A percentile compares a stretch with the other conserved stretches of the same genome.
Conservation (phyloP, 495 filamentous ascomycete genomes). For the Xylaria bambusicola region DNA sequence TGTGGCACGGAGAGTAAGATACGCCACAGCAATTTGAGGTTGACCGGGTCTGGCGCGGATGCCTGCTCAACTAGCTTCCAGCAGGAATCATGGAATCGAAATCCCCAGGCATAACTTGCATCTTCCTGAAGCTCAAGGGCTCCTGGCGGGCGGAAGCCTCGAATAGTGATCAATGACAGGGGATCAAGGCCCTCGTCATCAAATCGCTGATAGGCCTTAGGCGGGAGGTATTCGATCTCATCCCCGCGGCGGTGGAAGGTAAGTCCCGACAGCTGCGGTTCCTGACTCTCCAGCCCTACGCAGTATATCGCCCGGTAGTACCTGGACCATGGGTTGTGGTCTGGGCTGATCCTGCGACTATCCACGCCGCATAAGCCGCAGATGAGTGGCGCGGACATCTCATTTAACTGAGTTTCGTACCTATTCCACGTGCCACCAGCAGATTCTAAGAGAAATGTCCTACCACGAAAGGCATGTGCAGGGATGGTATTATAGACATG, state of each 20-base stretch:
- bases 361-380: slow-evolving; percentile 10
- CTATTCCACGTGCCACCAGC: too few species aligned
- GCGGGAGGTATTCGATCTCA: neutral
- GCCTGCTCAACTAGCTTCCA: slow-evolving; percentile 19
- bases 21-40: slow-evolving; percentile 17
- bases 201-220: slow-evolving; percentile 8
- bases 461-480: too few species aligned
- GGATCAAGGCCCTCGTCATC: slow-evolving; percentile 8
- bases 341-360: neutral
- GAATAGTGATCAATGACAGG: neutral
- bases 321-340: slow-evolving; percentile 1
- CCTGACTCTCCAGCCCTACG: neutral
- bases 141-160: slow-evolving; percentile 8
- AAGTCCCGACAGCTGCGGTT: slow-evolving; percentile 10
- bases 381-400: neutral
- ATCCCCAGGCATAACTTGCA: slow-evolving; percentile 11
- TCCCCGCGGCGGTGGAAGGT: slow-evolving; percentile 1
- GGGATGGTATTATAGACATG: too few species aligned
- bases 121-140: neutral
- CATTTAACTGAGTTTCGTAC: neutral
- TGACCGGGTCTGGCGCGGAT: neutral
- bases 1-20: slow-evolving; percentile 17
- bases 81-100: slow-evolving; percentile 19
- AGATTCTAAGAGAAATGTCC: too few species aligned
- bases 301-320: slow-evolving; percentile 19